Evolutionary conservation across 495 filamentous ascomycete species (phyloP).

Genomic region (Friedmanniomyces endolithicus): DNA sequence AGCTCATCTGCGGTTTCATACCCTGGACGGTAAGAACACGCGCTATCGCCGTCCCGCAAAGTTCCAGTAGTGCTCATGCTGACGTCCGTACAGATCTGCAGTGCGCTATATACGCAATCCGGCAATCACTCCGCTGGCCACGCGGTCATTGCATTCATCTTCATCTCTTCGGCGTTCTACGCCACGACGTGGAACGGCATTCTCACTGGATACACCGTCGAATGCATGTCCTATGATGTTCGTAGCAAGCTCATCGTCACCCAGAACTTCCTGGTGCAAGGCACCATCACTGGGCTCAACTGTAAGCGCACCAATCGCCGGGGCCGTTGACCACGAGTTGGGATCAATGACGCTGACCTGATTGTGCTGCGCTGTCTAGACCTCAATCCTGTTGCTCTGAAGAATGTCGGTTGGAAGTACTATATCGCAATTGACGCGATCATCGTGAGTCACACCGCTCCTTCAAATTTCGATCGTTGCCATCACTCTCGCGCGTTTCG

Average conservation of each 20-base stretch:
- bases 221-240: slow-evolving; percentile 8
- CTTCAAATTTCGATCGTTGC: not conserved
- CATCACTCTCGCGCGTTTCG: too few relatives aligned
- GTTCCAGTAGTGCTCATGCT: not conserved
- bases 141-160: slow-evolving; percentile 8
- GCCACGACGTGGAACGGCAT: slow-evolving; percentile 10
- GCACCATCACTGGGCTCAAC: slow-evolving; percentile 10
- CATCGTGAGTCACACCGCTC: not conserved
- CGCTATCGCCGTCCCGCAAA: not conserved
- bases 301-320: not conserved
- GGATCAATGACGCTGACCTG: not conserved
- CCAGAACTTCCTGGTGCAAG: slow-evolving; percentile 13
- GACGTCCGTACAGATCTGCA: slow-evolving; percentile 1
- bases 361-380: not conserved
- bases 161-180: slow-evolving; percentile 6
- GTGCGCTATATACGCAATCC: not conserved
- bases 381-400: slow-evolving; percentile 11
- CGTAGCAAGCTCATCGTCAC: slow-evolving; percentile 5
- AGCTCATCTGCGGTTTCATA: slow-evolving; percentile 32
- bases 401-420: slow-evolving; percentile 13
- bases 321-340: not conserved
- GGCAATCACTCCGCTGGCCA: not conserved
- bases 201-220: slow-evolving; percentile 13
- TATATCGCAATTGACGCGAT: slow-evolving; percentile 7
- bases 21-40: slow-evolving; percentile 1